phyloP scores from a whole-genome alignment of 2,329 filamentous ascomycete species.

The Cordyceps cicadae region DNA sequence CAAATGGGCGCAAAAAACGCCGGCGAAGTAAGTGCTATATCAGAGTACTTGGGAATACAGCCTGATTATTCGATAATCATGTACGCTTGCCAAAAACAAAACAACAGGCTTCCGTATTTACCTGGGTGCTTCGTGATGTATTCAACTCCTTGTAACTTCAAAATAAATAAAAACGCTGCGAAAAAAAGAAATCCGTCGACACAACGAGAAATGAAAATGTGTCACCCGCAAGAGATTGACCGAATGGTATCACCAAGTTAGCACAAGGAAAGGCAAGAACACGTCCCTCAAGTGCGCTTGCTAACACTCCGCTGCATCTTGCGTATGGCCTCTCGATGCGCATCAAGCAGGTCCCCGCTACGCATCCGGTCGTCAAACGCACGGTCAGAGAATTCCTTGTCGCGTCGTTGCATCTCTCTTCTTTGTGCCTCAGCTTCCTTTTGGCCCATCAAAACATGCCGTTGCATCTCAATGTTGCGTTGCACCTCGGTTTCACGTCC shows the following conservation, averaged over 20 bases:
- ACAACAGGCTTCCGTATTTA: not conserved
- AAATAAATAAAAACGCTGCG: not conserved
- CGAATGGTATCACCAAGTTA: not conserved
- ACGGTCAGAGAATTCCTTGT: constrained; percentile 50
- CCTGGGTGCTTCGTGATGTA: not conserved
- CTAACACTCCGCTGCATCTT: constrained; percentile 57
- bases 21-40: not conserved
- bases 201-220: not conserved
- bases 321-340: constrained; percentile 71
- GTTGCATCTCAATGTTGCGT: constrained; percentile 45
- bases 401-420: constrained; percentile 48
- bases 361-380: constrained; percentile 70
- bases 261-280: not conserved
- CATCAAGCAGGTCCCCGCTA: constrained; percentile 62
- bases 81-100: not conserved
- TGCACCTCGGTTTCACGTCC: constrained; percentile 34
- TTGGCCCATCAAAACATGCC: constrained; percentile 50
- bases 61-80: not conserved
- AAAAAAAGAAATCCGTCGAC: no score
- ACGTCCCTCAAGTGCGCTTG: constrained; percentile 8
- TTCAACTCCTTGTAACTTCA: not conserved
- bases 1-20: not conserved
- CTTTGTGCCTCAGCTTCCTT: constrained; percentile 54
- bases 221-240: not conserved
- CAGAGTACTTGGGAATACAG: not conserved